A percentile compares a stretch with the other conserved stretches of the same genome.
Evolutionary conservation across 768 basidiomycete genomes (phyloP).

Genomic region (Omphalotus guepiniiformis): DNA sequence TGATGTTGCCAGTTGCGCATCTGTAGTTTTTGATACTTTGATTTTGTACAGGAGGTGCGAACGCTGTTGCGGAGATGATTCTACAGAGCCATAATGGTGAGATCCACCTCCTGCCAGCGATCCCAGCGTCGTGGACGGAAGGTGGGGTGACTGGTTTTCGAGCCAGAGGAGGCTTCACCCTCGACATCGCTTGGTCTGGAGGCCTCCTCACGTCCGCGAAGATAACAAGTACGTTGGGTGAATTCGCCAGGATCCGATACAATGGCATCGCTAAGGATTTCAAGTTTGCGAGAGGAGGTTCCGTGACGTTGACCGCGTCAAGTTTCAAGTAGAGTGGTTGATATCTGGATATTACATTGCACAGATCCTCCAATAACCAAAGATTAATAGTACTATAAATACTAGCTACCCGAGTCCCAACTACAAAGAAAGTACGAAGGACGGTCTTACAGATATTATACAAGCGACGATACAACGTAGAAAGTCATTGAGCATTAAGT

Average conservation of each 20-base stretch:
- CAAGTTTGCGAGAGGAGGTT: neutral
- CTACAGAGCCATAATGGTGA: constrained; percentile 15
- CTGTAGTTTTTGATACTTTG: neutral
- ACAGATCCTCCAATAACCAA: no score
- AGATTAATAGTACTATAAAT: no score
- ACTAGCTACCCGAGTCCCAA: no score
- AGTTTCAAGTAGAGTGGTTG: constrained; percentile 12
- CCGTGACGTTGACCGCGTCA: neutral
- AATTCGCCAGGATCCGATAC: constrained; percentile 2
- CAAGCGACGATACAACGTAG: no score
- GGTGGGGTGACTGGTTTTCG: constrained; percentile 13
- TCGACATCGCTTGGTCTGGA: constrained; percentile 10
- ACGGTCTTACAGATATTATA: no score
- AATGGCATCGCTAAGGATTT: neutral
- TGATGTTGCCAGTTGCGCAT: neutral
- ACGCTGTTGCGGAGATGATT: constrained; percentile 11
- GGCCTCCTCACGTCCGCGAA: constrained; percentile 7
- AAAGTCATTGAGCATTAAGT: no score
- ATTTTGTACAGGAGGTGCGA: neutral
- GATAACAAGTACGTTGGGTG: constrained; percentile 4
- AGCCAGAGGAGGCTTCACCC: constrained; percentile 9
- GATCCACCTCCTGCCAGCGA: constrained; percentile 14
- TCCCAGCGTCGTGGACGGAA: constrained; percentile 7
- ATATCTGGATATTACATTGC: no score
- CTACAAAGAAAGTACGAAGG: no score